Conservation (phyloP, 352 stramenopile genomes). For the Thalassiosira oceanica region DNA sequence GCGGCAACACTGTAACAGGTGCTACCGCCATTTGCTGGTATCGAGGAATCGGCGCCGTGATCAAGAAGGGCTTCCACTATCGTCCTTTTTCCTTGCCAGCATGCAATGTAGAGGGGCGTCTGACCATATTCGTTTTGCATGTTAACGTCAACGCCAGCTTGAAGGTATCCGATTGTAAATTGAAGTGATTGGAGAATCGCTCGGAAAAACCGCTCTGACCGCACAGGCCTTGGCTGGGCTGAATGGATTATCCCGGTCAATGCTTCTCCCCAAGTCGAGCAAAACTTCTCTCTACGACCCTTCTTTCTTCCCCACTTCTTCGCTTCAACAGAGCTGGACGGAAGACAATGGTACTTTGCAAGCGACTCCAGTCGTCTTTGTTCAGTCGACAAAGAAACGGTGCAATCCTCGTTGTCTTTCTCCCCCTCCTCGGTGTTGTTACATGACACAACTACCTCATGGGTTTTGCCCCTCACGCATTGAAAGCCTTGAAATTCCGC, state of each 20-base stretch:
- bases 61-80: conserved; percentile 54
- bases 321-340: conserved; percentile 21
- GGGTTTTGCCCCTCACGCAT: not conserved
- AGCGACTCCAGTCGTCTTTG: conserved; percentile 16
- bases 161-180: conserved; percentile 53
- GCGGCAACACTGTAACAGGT: conserved; percentile 30
- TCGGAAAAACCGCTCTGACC: conserved; percentile 44
- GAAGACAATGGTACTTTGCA: conserved; percentile 23
- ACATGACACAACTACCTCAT: not conserved
- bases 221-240: conserved; percentile 28
- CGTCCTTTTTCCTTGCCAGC: conserved; percentile 48
- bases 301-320: conserved; percentile 42
- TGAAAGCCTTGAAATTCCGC: conserved; percentile 31
- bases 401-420: not conserved
- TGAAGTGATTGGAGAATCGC: conserved; percentile 35
- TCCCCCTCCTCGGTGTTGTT: not conserved
- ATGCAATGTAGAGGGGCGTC: conserved; percentile 66
- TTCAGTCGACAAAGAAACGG: not conserved
- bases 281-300: conserved; percentile 31
- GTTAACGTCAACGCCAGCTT: conserved; percentile 68
- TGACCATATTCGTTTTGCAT: conserved; percentile 71
- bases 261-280: conserved; percentile 52
- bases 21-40: conserved; percentile 54
- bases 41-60: conserved; percentile 50
- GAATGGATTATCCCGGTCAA: conserved; percentile 29